A percentile compares a stretch with the other conserved stretches of the same genome.
These are phyloP conservation scores for Pseudogymnoascus sp. DNA, from an alignment of 2,329 filamentous ascomycete genomes.

Conservation along the genomic window DNA sequence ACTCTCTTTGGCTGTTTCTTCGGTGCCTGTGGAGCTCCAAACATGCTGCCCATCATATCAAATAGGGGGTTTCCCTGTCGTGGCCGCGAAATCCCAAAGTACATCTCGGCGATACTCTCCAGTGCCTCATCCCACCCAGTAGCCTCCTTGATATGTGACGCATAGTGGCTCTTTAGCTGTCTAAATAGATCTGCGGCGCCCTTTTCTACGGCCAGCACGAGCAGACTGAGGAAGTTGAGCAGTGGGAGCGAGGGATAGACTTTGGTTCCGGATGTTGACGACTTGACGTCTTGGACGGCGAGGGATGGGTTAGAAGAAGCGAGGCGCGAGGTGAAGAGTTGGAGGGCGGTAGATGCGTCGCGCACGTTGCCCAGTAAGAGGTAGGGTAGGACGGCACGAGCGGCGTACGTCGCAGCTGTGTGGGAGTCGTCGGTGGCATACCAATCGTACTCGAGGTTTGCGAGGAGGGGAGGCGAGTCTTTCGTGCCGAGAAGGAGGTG, in stretches of 20 bases:
- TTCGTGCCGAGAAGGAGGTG: constrained; percentile 84
- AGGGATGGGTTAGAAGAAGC: constrained; percentile 49
- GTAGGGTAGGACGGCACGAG: constrained; percentile 83
- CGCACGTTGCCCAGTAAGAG: constrained; percentile 84
- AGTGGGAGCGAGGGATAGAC: constrained; percentile 90
- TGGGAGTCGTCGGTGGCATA: constrained; percentile 84
- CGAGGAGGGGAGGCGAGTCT: constrained; percentile 75
- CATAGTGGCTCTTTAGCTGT: constrained; percentile 77
- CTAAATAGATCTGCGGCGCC: constrained; percentile 72
- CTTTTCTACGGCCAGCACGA: constrained; percentile 77
- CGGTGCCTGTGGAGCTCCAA: constrained; percentile 62
- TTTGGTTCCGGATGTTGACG: constrained; percentile 53
- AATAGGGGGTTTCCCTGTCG: constrained; percentile 86
- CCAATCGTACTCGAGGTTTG: constrained; percentile 85
- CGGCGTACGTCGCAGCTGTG: constrained; percentile 78
- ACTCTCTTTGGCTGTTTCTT: constrained; percentile 32
- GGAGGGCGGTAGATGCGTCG: constrained; percentile 75
- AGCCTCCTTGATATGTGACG: constrained; percentile 67
- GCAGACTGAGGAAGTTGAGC: constrained; percentile 83
- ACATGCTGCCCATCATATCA: constrained; percentile 96
- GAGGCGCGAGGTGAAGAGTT: constrained; percentile 65
- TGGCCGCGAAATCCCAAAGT: constrained; percentile 86
- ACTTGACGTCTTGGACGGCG: constrained; percentile 68
- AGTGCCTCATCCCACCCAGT: constrained; percentile 75
- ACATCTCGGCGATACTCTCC: constrained; percentile 88